Evolutionary conservation across 345 rosid genomes (phyloP).

Genomic region (Punica granatum): DNA sequence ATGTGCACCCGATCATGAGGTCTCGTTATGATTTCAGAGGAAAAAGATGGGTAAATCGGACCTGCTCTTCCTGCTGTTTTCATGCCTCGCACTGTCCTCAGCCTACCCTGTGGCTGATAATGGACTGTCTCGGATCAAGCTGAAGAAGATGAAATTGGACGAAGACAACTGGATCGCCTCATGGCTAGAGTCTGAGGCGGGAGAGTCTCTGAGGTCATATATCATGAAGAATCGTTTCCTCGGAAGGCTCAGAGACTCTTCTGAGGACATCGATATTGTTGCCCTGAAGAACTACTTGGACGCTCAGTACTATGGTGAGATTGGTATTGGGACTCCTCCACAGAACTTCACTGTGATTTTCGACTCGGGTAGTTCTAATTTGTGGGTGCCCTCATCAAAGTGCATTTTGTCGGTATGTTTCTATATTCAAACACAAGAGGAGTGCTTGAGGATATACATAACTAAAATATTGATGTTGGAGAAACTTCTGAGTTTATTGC

Average conservation of each 20-base stretch:
- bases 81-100: slow-evolving; percentile 37
- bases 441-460: background rate
- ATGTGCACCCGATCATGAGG: no score
- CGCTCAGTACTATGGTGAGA: slow-evolving; percentile 94
- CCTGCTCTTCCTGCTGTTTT: slow-evolving; percentile 21
- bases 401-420: slow-evolving; percentile 77
- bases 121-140: slow-evolving; percentile 50
- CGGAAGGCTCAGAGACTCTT: slow-evolving; percentile 31
- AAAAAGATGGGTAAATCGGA: background rate
- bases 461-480: background rate
- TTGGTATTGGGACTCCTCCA: slow-evolving; percentile 78
- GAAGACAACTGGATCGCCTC: slow-evolving; percentile 39
- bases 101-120: slow-evolving; percentile 30
- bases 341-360: slow-evolving; percentile 90
- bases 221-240: slow-evolving; percentile 27
- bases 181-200: slow-evolving; percentile 45
- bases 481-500: slow-evolving; percentile 12
- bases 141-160: slow-evolving; percentile 65
- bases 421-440: background rate
- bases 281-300: slow-evolving; percentile 75
- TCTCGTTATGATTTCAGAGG: background rate
- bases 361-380: slow-evolving; percentile 91
- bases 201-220: slow-evolving; percentile 35
- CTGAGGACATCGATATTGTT: slow-evolving; percentile 57
- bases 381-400: slow-evolving; percentile 92